Conservation (phyloP, 108 stramenopile genomes). For the Cylindrotheca fusiformis region DNA sequence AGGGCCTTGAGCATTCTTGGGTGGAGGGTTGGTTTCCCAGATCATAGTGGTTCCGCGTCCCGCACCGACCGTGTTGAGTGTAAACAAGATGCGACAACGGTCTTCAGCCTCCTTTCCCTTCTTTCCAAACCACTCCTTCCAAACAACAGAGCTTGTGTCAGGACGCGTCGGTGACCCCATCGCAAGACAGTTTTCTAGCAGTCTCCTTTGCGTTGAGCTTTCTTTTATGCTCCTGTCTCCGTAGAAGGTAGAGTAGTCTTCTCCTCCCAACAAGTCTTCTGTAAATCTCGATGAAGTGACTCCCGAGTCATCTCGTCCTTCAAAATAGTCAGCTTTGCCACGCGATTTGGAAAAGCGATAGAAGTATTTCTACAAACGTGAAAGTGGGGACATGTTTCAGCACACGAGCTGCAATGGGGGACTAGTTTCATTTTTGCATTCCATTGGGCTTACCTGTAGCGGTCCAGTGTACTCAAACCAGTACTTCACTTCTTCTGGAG, state of each 20-base stretch:
- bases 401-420: neutral
- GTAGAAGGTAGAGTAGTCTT: slow-evolving; percentile 57
- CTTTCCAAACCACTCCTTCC: slow-evolving; percentile 74
- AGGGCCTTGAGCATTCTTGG: slow-evolving; percentile 52
- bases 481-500: slow-evolving; percentile 87
- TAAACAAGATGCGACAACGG: slow-evolving; percentile 83
- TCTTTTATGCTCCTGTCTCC: neutral
- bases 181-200: slow-evolving; percentile 78
- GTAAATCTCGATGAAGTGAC: slow-evolving; percentile 79
- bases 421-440: neutral
- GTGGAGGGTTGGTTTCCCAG: slow-evolving; percentile 82
- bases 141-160: slow-evolving; percentile 47
- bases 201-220: slow-evolving; percentile 33
- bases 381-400: slow-evolving; percentile 3
- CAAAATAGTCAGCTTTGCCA: slow-evolving; percentile 86
- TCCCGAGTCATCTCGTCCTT: slow-evolving; percentile 86
- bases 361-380: slow-evolving; percentile 77
- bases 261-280: slow-evolving; percentile 44
- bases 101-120: slow-evolving; percentile 32
- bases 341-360: slow-evolving; percentile 82
- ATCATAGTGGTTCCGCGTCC: slow-evolving; percentile 80
- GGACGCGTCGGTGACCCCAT: slow-evolving; percentile 74
- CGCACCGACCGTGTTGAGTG: slow-evolving; percentile 83
- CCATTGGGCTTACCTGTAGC: slow-evolving; percentile 61
- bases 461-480: slow-evolving; percentile 91